Conservation (phyloP, 352 stramenopile genomes). For the Pythium volutum region DNA sequence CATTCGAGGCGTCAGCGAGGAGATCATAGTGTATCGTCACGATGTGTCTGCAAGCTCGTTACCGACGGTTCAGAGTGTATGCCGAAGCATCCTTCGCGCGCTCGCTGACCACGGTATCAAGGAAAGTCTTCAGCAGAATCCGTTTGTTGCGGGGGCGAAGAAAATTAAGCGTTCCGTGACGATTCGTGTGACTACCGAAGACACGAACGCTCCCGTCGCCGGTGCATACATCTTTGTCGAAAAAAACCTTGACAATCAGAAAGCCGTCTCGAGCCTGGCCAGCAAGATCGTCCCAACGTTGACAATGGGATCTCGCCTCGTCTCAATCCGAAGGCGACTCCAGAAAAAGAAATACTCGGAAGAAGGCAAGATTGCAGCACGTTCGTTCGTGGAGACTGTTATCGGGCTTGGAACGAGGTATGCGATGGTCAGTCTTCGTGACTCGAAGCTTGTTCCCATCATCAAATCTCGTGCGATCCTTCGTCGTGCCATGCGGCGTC, state of each 20-base stretch:
- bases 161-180: slow-evolving; percentile 45
- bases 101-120: slow-evolving; percentile 55
- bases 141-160: slow-evolving; percentile 44
- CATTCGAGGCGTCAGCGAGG: slow-evolving; percentile 32
- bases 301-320: slow-evolving; percentile 56
- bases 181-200: slow-evolving; percentile 52
- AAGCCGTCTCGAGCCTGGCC: slow-evolving; percentile 38
- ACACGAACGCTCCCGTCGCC: slow-evolving; percentile 40
- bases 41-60: slow-evolving; percentile 26
- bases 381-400: slow-evolving; percentile 33
- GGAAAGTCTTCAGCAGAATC: slow-evolving; percentile 65
- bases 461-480: slow-evolving; percentile 45
- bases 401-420: slow-evolving; percentile 33
- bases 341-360: slow-evolving; percentile 47
- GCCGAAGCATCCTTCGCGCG: slow-evolving; percentile 40
- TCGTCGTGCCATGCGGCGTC: slow-evolving; percentile 40
- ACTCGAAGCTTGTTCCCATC: slow-evolving; percentile 44
- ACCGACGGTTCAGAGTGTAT: slow-evolving; percentile 54
- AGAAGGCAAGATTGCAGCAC: slow-evolving; percentile 28
- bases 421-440: slow-evolving; percentile 31
- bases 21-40: slow-evolving; percentile 50
- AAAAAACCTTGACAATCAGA: slow-evolving; percentile 42
- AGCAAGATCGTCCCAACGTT: slow-evolving; percentile 64
- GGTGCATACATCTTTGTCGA: slow-evolving; percentile 62
- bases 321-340: slow-evolving; percentile 56